phyloP scores from a whole-genome alignment of 805 yeast genomes.

The Huiozyma sinensis region DNA sequence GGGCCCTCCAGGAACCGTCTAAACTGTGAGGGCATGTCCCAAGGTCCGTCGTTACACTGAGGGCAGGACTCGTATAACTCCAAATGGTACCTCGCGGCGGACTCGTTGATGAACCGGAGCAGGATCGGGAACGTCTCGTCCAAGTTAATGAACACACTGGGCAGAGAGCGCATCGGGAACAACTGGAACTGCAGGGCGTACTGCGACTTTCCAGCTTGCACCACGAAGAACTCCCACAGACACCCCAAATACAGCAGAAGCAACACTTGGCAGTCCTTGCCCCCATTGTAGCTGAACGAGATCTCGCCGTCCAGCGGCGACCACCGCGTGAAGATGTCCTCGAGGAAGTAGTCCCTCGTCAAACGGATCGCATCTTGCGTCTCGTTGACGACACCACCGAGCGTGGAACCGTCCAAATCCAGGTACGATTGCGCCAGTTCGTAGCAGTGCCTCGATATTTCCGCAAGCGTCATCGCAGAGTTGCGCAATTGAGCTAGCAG shows the following conservation, averaged over 20 bases:
- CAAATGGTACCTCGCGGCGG: slow-evolving; percentile 47
- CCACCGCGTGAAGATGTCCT: slow-evolving; percentile 23
- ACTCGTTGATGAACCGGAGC: slow-evolving; percentile 48
- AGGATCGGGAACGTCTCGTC: slow-evolving; percentile 65
- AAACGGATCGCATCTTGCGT: slow-evolving; percentile 22
- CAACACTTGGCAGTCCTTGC: slow-evolving; percentile 92
- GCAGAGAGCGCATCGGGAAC: slow-evolving; percentile 19
- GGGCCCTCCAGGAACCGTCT: slow-evolving; percentile 39
- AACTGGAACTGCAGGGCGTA: slow-evolving; percentile 12
- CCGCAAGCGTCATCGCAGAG: slow-evolving; percentile 2
- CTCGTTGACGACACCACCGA: slow-evolving; percentile 10
- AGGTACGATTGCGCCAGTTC: slow-evolving; percentile 20
- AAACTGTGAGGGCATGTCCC: slow-evolving; percentile 56
- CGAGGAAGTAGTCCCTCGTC: slow-evolving; percentile 15
- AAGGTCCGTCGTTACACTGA: slow-evolving; percentile 4
- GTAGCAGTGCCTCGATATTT: slow-evolving; percentile 18
- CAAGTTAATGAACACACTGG: slow-evolving; percentile 64
- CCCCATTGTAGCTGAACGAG: slow-evolving; percentile 88
- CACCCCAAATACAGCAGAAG: slow-evolving; percentile 62
- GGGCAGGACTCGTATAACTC: slow-evolving; percentile 29
- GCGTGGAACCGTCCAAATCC: slow-evolving; percentile 3
- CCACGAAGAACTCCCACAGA: slow-evolving; percentile 23
- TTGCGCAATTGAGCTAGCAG: no score
- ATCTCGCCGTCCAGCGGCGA: slow-evolving; percentile 35
- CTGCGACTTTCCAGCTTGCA: slow-evolving; percentile 16